Evolutionary conservation across 2,329 filamentous ascomycete genomes (phyloP), one percentile per base, ranked within the genome.

Genomic region (Aspergillus quadrilineatus): DNA sequence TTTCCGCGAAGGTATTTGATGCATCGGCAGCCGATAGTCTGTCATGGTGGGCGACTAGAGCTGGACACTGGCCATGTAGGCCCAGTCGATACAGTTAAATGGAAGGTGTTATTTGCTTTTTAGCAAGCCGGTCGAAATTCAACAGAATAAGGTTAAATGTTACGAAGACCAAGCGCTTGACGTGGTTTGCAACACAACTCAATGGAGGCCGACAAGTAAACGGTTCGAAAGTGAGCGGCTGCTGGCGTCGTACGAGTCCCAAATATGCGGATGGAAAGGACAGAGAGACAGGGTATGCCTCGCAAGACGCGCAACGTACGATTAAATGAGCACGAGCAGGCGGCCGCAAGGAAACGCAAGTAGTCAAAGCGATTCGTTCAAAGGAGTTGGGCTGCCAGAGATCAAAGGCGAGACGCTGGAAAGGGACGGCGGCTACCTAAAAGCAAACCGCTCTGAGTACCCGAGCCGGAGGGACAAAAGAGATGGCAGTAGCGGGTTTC

Each of bases 1-100:
- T 58, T 72, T 72, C 44, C 70, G 66, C 49, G 62, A 17, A 47
- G 70, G 70, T 41, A 68, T 63, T 59, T 73, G 69, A 55, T 73
- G 71, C 36, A 69, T 65, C 50, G 70, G 69, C 51, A 73, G 57
- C 57, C 72, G 71, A 62, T 73, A 73, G 54, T 74, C 72, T 50
- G 71, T 71, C 67, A 72, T 73, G 55, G 62, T 73, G 61, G 63
- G 64, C 47, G 58, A 54, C 54, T 60, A 64, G 53, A 60, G 61
- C 57, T 69, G 66, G 52, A 67, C 61, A 57, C 62, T 61, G 55
- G 67, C 66, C 68, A 72, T 70, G 51, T 60, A 64, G 60, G 37
- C 51, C 55, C 22, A 41, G 46, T 50, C 39, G 29, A 44, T 7
- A 32, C 37, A 45, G 44, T 45, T 53, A 41, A 46, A 22, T 15